Percentiles rank a stretch among this genome's conserved stretches.
phyloP scores from a whole-genome alignment of 75 land plant genomes.

The Pinus tabuliformis region DNA sequence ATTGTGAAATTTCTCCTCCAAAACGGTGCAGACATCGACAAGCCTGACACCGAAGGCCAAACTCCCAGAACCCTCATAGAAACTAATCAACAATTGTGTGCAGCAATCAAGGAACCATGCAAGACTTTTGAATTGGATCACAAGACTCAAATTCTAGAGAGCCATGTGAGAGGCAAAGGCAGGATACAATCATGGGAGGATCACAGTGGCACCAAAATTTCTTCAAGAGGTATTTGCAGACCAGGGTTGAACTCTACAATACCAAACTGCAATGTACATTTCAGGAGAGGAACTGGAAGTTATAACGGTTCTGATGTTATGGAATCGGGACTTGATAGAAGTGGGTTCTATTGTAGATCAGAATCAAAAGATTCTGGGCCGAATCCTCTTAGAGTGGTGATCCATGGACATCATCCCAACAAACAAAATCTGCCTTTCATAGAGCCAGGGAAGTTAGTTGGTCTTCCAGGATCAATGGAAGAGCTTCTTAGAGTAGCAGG shows the following conservation, averaged over 20 bases:
- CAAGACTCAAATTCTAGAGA: neutral
- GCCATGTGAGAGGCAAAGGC: neutral
- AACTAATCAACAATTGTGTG: neutral
- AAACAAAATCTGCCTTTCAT: neutral
- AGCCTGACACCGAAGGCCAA: slow-evolving; percentile 31
- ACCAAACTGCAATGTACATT: neutral
- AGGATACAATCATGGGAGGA: neutral
- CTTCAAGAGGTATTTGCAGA: neutral
- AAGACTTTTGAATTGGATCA: slow-evolving; percentile 2
- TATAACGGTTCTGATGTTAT: neutral
- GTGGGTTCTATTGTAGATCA: neutral
- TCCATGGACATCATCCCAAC: neutral
- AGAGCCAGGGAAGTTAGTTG: slow-evolving; percentile 39
- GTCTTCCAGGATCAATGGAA: slow-evolving; percentile 37
- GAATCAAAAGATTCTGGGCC: neutral
- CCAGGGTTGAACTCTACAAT: neutral
- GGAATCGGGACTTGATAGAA: neutral
- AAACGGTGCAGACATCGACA: slow-evolving; percentile 45
- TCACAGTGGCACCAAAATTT: neutral
- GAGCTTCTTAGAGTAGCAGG: slow-evolving; percentile 45
- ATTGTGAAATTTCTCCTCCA: slow-evolving; percentile 57
- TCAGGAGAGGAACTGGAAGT: neutral
- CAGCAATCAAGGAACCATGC: neutral
- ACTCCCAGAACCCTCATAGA: slow-evolving; percentile 34
- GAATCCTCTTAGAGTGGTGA: neutral